Evolutionary conservation across 2,329 filamentous ascomycete genomes (phyloP).

Genomic region (Didymella glomerata): DNA sequence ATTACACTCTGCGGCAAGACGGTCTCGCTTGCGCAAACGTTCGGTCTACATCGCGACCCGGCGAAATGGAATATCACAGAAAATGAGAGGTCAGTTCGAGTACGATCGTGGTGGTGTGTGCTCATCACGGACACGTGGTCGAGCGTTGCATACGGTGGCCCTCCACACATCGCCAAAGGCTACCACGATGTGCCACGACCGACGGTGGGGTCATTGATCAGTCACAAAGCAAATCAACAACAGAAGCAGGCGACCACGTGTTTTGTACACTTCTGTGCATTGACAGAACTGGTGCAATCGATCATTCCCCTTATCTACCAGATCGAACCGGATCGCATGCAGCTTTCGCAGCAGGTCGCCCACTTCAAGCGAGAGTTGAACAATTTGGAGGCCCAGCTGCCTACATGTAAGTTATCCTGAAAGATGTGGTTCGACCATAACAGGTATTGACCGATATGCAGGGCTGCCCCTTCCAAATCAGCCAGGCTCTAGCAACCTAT

Average conservation of each 20-base stretch:
- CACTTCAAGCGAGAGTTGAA: constrained; percentile 46
- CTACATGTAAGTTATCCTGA: constrained; percentile 30
- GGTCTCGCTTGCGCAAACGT: constrained; percentile 63
- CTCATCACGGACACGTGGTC: constrained; percentile 66
- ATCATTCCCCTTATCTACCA: constrained; percentile 52
- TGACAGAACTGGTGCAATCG: constrained; percentile 56
- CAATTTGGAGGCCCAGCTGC: constrained; percentile 46
- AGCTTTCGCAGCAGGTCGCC: constrained; percentile 42
- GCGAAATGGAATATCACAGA: constrained; percentile 61
- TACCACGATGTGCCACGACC: constrained; percentile 66
- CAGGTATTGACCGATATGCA: constrained; percentile 1
- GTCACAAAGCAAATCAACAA: constrained; percentile 44
- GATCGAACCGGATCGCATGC: constrained; percentile 41
- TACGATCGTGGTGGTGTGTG: constrained; percentile 65
- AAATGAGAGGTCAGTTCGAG: constrained; percentile 61
- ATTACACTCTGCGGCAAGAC: constrained; percentile 63
- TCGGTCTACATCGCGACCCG: constrained; percentile 65
- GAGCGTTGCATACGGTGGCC: constrained; percentile 64
- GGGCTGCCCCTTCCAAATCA: constrained; percentile 41
- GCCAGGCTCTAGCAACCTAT: constrained; percentile 50
- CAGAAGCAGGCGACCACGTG: constrained; percentile 59
- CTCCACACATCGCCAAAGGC: constrained; percentile 61
- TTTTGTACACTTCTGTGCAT: constrained; percentile 62
- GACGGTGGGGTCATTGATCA: constrained; percentile 54
- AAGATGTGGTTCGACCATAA: accelerated